Conservation (phyloP, 2,329 filamentous ascomycete genomes). For the Chrysoporthe austroafricana region DNA sequence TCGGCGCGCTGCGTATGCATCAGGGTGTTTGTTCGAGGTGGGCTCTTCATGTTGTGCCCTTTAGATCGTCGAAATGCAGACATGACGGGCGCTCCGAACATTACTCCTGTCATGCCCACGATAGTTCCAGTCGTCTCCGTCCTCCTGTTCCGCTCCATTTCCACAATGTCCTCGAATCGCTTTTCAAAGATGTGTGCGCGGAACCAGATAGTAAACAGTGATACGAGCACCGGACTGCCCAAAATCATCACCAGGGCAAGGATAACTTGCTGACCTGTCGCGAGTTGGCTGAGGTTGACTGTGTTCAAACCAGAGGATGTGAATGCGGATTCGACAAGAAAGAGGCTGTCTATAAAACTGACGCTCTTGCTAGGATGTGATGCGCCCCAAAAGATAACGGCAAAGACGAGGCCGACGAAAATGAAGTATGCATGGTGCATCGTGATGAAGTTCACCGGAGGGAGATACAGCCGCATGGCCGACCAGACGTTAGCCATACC, state of each 20-base stretch:
- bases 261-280: constrained; percentile 67
- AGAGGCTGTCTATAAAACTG: constrained; percentile 65
- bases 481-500: constrained; percentile 16
- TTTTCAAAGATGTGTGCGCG: constrained; percentile 65
- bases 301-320: constrained; percentile 68
- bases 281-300: constrained; percentile 62
- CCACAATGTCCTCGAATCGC: constrained; percentile 59
- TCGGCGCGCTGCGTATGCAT: constrained; percentile 24
- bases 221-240: constrained; percentile 68
- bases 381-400: constrained; percentile 63
- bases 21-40: constrained; percentile 4
- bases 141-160: constrained; percentile 43
- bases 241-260: constrained; percentile 66
- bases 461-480: constrained; percentile 34
- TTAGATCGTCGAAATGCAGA: constrained; percentile 24
- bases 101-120: constrained; percentile 32
- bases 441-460: constrained; percentile 62
- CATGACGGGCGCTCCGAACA: constrained; percentile 32
- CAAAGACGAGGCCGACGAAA: constrained; percentile 54
- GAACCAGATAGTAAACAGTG: constrained; percentile 64
- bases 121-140: constrained; percentile 32
- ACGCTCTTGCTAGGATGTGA: constrained; percentile 56
- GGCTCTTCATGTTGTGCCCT: not conserved
- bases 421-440: constrained; percentile 71
- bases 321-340: constrained; percentile 68